Conservation (phyloP, 192 early-diverging fungal genomes). For the Neocallimastix lanati region DNA sequence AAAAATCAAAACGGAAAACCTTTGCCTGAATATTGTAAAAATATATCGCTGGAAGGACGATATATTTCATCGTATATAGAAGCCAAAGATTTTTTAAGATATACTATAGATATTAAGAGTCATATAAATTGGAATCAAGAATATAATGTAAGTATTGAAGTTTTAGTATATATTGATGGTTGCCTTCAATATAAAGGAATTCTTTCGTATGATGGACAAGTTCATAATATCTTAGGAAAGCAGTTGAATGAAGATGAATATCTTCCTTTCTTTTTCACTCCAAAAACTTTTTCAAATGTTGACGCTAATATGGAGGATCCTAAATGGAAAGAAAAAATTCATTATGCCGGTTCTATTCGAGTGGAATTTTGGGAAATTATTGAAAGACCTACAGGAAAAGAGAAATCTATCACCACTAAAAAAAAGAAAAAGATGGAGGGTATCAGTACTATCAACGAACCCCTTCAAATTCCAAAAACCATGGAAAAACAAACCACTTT, state of each 20-base stretch:
- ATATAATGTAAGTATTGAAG: neutral
- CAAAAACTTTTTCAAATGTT: neutral
- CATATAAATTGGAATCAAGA: neutral
- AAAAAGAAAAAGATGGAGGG: neutral
- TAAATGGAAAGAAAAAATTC: neutral
- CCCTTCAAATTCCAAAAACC: neutral
- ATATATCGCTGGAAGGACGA: neutral
- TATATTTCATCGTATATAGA: neutral
- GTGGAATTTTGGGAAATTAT: neutral
- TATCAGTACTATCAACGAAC: neutral
- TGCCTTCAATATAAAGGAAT: neutral
- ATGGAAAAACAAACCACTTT: neutral
- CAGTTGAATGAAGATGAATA: neutral
- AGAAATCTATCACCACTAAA: neutral
- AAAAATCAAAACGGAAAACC: neutral
- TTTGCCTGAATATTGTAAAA: neutral
- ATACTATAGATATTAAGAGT: neutral
- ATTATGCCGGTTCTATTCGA: neutral
- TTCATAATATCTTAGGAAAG: neutral
- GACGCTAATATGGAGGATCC: neutral
- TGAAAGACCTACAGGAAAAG: neutral
- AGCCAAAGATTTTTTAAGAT: neutral
- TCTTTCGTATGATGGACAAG: neutral
- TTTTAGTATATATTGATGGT: neutral
- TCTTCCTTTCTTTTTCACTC: neutral